phyloP scores from a whole-genome alignment of 2,329 filamentous ascomycete species.

The Aspergillus neotritici region DNA sequence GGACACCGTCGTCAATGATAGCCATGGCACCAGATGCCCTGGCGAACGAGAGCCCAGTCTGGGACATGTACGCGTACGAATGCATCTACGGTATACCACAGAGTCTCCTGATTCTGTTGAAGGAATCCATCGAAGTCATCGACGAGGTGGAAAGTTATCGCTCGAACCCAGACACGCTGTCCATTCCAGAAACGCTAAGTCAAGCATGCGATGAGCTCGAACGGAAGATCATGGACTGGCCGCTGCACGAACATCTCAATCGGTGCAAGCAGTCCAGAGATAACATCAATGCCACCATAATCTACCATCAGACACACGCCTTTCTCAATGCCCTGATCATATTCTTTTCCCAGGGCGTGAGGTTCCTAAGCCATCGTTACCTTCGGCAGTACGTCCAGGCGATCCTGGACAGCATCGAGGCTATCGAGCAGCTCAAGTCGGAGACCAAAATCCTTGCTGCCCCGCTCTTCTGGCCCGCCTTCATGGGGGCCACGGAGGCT shows the following conservation, averaged over 20 bases:
- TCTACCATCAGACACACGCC: conserved; percentile 1
- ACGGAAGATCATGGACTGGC: conserved; percentile 7
- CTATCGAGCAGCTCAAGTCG: conserved; percentile 4
- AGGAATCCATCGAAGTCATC: conserved; percentile 3
- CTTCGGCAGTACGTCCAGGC: conserved; percentile 3
- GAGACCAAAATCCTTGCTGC: conserved; percentile 1
- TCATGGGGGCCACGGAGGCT: conserved; percentile 6
- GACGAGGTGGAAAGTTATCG: not conserved
- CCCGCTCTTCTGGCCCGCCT: conserved; percentile 8
- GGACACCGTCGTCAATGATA: no score
- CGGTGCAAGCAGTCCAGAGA: not conserved
- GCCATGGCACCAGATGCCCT: no score
- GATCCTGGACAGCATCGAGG: conserved; percentile 6
- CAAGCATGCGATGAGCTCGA: conserved; percentile 3
- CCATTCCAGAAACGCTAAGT: not conserved
- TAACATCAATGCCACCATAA: conserved; percentile 1
- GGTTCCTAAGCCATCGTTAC: conserved; percentile 5
- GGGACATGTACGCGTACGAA: conserved; percentile 1
- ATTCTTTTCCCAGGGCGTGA: conserved; percentile 5
- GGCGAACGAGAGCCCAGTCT: not conserved
- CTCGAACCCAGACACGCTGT: no score
- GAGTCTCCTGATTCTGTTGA: conserved; percentile 2
- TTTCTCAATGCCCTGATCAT: conserved; percentile 8
- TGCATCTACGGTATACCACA: conserved; percentile 6
- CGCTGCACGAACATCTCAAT: not conserved